Conservation (phyloP, 257 asterid species). For the Primulina tabacum region DNA sequence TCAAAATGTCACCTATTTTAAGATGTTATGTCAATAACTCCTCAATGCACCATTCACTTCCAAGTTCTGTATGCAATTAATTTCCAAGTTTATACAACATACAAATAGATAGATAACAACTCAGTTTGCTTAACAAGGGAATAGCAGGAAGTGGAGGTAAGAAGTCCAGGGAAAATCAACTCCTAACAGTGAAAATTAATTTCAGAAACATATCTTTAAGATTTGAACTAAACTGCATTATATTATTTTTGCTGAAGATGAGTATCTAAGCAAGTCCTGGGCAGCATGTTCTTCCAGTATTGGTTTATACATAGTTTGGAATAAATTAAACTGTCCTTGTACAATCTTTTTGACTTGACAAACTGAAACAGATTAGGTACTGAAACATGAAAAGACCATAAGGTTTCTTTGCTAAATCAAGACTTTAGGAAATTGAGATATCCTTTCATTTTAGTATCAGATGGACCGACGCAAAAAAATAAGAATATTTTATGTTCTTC, state of each 20-base stretch:
- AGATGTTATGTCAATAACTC: constrained; percentile 1
- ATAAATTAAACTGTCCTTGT: constrained; percentile 67
- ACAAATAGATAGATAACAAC: neutral
- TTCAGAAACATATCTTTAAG: constrained; percentile 16
- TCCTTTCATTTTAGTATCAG: neutral
- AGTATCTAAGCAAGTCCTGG: constrained; percentile 49
- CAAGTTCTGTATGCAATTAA: constrained; percentile 9
- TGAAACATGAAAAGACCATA: constrained; percentile 12
- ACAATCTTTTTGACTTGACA: constrained; percentile 74
- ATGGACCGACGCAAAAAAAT: too few relatives aligned
- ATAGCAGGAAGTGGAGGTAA: neutral
- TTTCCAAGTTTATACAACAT: neutral
- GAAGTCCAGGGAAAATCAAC: constrained; percentile 3
- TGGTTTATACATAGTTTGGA: constrained; percentile 61
- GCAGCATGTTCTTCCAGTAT: constrained; percentile 59
- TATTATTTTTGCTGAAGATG: constrained; percentile 42
- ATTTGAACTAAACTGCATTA: constrained; percentile 56
- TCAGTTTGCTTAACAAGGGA: constrained; percentile 2
- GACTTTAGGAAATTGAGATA: constrained; percentile 17
- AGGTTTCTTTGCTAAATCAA: neutral
- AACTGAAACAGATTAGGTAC: constrained; percentile 19
- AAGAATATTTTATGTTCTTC: too few relatives aligned
- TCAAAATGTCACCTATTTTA: neutral
- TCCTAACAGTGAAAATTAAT: neutral
- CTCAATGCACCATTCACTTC: neutral